Evolutionary conservation across 805 yeast species (phyloP).

Genomic region (Wickerhamomyces bisporus): DNA sequence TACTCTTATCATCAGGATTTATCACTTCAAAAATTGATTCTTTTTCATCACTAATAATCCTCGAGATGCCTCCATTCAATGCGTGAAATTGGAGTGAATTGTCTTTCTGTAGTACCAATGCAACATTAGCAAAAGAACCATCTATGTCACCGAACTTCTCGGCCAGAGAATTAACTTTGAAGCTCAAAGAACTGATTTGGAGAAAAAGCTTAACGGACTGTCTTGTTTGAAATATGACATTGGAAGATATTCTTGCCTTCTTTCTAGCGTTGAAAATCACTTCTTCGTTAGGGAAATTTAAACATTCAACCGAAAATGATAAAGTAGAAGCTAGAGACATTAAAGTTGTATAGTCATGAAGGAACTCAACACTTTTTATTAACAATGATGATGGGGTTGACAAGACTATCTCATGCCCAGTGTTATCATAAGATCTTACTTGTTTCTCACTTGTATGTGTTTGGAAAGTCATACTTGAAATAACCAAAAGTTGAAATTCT

Average conservation of each 20-base stretch:
- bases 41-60: constrained; percentile 5
- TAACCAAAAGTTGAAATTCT: constrained; percentile 2
- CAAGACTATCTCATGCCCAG: constrained; percentile 24
- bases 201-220: constrained; percentile 10
- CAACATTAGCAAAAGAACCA: constrained; percentile 12
- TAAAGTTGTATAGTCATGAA: constrained; percentile 25
- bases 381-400: constrained; percentile 9
- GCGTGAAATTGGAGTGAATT: constrained; percentile 16
- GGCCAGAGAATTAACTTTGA: constrained; percentile 18
- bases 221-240: constrained; percentile 16
- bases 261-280: constrained; percentile 19
- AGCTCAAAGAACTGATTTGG: constrained; percentile 8
- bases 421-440: constrained; percentile 24
- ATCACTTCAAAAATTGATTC: constrained; percentile 31
- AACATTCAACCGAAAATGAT: background rate
- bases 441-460: constrained; percentile 15
- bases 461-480: constrained; percentile 22
- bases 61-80: constrained; percentile 7
- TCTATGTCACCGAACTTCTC: constrained; percentile 30
- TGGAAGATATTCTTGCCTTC: constrained; percentile 19
- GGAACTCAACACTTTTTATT: constrained; percentile 25
- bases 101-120: constrained; percentile 13
- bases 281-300: constrained; percentile 15
- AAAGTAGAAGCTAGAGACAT: constrained; percentile 12
- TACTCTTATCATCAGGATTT: constrained; percentile 28